Evolutionary conservation across 257 asterid species (phyloP), one percentile per base, ranked within the genome.

Genomic region (Eustoma russellianum): DNA sequence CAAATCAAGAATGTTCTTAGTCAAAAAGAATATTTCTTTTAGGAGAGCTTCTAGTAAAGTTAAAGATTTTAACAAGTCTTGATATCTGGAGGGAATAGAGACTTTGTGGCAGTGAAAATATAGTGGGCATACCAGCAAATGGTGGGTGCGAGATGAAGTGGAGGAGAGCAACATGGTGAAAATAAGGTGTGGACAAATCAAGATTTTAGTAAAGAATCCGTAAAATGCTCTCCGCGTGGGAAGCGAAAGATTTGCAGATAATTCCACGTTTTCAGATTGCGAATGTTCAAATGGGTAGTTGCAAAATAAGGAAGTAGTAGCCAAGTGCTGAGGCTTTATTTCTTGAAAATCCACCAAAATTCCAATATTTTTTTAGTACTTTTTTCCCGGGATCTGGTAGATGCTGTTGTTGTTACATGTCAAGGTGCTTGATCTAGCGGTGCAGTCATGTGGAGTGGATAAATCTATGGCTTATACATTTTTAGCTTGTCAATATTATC

Each of bases 141-240:
- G 62, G 52, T 13, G 41, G 12, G 17, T 56, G 60, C 69, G 50
- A 50, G 14, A 8, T 38, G 60, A 55, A 38, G 17, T 57, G 62
- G 64, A 52, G 74, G 59, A 52, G 73, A 74, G 50, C 77, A 75
- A 28, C 65, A 68, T 74, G 62, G 67, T 58, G 69, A 46, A 57
- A 66, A 71, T 47, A 54, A 69, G 57, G 70, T 48, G 74, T 62
- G 66, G 76, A 48, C 48, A 57, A 55, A 48, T 46, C 41, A 24
- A 50, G 55, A 62, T 12, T 17, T 56, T 34, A 6, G 56, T 9
- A 38, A 35, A 24, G 30, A 24, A 24, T 24, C 30, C 30, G 43
- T 38, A 38, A 38, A 38, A 38, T 56, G 66, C 61, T 65, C 70
- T 33, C 78, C 77, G 60, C n/a, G 62, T 62, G 64, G 59, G 65